Evolutionary conservation across 2,329 filamentous ascomycete genomes (phyloP), one percentile per base, ranked within the genome.

Genomic region (Cladosporium austrohemisphaericum): DNA sequence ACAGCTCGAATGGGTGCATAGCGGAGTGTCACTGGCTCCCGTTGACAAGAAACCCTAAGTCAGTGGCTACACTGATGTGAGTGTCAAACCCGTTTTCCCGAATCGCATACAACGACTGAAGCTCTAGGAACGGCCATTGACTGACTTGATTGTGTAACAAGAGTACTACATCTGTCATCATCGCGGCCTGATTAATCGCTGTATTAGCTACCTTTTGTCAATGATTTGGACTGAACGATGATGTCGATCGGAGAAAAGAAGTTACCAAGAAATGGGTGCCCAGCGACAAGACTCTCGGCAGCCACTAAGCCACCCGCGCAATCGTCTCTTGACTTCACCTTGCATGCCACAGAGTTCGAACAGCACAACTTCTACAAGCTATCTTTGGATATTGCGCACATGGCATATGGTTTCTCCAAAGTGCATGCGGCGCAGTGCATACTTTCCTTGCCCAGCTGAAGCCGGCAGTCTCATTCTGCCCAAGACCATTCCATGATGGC

Each of bases 231-330:
- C n/a, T n/a, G n/a, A n/a, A n/a, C n/a, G n/a, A n/a, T n/a, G n/a
- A n/a, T n/a, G n/a, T n/a, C n/a, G n/a, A n/a, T n/a, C n/a, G n/a
- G n/a, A n/a, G n/a, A n/a, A n/a, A n/a, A n/a, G 16, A 25, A 16
- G 23, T 22, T 5, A 10, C 41, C 43, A 46, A 36, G 43, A 46
- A 9, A 26, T 46, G 32, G 32, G 23, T 31, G 28, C 9, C 14
- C 43, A 36, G 20, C n/a, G 43, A 64, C 18, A 71, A 55, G 1
- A 58, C 53, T 13, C 32, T 53, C 28, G 60, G 62, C 53, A 69
- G 68, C 52, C 69, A 66, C 67, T 57, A 58, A 0, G 60, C 65
- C 2, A 70, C 67, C 3, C 54, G 69, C 47, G 46, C 37, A 41
- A 20, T 44, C 52, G 35, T 36, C 23, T 41, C 31, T 40, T 43